Evolutionary conservation across 2,329 filamentous ascomycete genomes (phyloP).

Genomic region (Colletotrichum godetiae): DNA sequence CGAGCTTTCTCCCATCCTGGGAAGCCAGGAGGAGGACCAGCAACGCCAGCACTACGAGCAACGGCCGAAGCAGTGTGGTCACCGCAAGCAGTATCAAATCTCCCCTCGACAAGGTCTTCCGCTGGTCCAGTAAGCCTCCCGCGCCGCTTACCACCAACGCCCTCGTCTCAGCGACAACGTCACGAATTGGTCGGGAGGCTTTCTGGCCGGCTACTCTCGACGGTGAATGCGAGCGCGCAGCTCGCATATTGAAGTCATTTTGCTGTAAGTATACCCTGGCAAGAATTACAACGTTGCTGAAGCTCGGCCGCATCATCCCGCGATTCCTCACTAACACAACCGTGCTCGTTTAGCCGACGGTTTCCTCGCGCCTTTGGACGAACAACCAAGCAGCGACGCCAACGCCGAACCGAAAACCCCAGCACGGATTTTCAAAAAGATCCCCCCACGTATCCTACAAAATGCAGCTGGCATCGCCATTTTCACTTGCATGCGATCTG

Average conservation of each 20-base stretch:
- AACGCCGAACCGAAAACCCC: slow-evolving; percentile 57
- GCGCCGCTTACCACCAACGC: slow-evolving; percentile 60
- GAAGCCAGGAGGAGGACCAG: slow-evolving; percentile 54
- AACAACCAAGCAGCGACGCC: slow-evolving; percentile 42
- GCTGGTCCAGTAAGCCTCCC: slow-evolving; percentile 61
- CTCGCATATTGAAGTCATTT: slow-evolving; percentile 89
- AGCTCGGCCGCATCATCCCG: background rate
- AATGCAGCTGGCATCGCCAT: slow-evolving; percentile 92
- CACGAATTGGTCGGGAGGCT: slow-evolving; percentile 74
- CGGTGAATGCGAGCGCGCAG: slow-evolving; percentile 91
- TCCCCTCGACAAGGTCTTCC: slow-evolving; percentile 52
- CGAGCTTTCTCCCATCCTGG: slow-evolving; percentile 57
- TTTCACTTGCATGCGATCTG: slow-evolving; percentile 95
- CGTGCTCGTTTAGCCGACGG: slow-evolving; percentile 59
- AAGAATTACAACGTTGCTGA: background rate
- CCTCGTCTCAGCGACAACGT: slow-evolving; percentile 74
- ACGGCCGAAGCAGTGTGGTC: slow-evolving; percentile 25
- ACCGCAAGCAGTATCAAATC: slow-evolving; percentile 43
- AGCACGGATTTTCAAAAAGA: slow-evolving; percentile 77
- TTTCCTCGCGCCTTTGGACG: slow-evolving; percentile 60
- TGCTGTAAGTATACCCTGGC: slow-evolving; percentile 70
- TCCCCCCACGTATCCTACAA: slow-evolving; percentile 85
- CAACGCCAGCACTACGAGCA: slow-evolving; percentile 17
- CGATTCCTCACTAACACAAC: slow-evolving; percentile 29
- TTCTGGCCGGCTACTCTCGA: slow-evolving; percentile 90